These are phyloP conservation scores for Wallacemonas sp. DNA, from an alignment of 208 protist species.

Conservation along the genomic window DNA sequence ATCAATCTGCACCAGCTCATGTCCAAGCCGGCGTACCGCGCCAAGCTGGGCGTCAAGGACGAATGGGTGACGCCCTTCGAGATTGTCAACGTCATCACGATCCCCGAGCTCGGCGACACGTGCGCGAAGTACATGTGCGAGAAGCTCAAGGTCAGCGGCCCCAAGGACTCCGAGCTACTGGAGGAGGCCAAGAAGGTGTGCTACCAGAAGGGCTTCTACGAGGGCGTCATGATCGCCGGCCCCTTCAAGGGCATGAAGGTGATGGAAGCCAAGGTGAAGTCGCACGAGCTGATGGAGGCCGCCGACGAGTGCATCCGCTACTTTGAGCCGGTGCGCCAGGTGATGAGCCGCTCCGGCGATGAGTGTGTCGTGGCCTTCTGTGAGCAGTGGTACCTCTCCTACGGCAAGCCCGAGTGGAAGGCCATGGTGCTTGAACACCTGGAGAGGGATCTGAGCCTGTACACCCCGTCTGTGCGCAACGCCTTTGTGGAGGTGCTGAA, in stretches of 20 bases:
- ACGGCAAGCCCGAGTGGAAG: constrained; percentile 98
- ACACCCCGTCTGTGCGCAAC: constrained; percentile 88
- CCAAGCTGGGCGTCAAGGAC: constrained; percentile 93
- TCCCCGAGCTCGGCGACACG: constrained; percentile 84
- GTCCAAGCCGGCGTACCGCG: constrained; percentile 92
- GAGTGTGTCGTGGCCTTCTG: constrained; percentile 98
- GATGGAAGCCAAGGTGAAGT: constrained; percentile 93
- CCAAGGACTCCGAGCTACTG: constrained; percentile 95
- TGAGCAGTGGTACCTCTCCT: constrained; percentile 99
- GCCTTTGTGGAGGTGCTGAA: constrained; percentile 94
- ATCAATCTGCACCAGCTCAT: constrained; percentile 96
- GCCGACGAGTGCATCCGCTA: constrained; percentile 89
- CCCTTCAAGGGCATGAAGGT: constrained; percentile 85
- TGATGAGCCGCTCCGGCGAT: constrained; percentile 98
- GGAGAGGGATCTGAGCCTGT: constrained; percentile 90
- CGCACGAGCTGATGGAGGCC: constrained; percentile 79
- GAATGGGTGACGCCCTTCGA: constrained; percentile 96
- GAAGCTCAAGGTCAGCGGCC: constrained; percentile 95
- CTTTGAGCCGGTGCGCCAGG: constrained; percentile 95
- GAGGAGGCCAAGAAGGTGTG: constrained; percentile 96
- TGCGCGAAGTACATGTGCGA: constrained; percentile 92
- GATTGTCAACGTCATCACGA: constrained; percentile 96
- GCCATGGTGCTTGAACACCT: constrained; percentile 83
- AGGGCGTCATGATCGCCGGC: constrained; percentile 92
- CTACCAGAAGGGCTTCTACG: constrained; percentile 98